Conservation (phyloP, 1,139 yeast species). For the Geotrichum reessii region DNA sequence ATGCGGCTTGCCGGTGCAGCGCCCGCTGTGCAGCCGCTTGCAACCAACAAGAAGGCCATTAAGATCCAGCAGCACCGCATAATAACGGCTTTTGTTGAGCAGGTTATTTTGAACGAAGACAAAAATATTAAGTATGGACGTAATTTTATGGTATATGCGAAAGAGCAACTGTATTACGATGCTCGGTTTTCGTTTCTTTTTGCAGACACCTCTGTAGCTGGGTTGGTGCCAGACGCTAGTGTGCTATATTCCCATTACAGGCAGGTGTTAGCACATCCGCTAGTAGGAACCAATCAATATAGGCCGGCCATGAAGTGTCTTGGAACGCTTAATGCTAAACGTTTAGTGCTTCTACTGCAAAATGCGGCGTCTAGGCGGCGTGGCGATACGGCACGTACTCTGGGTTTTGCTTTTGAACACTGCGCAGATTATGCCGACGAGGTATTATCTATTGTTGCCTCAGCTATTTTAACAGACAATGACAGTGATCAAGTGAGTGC, state of each 20-base stretch:
- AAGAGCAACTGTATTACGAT: background rate
- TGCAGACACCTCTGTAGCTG: background rate
- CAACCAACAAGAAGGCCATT: background rate
- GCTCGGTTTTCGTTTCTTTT: background rate
- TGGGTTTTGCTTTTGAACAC: constrained; percentile 32
- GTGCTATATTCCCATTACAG: background rate
- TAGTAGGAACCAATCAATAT: background rate
- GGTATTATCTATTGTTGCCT: background rate
- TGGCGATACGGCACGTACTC: constrained; percentile 31
- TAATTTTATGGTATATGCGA: background rate
- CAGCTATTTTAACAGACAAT: background rate
- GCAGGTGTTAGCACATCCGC: background rate
- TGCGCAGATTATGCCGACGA: background rate
- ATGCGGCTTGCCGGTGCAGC: background rate
- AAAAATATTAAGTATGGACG: background rate
- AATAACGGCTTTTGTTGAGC: constrained; percentile 7
- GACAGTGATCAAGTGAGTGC: background rate
- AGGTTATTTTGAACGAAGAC: background rate
- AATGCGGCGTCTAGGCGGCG: constrained; percentile 26
- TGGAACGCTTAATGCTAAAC: constrained; percentile 20
- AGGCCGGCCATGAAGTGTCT: constrained; percentile 15
- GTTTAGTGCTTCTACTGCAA: constrained; percentile 26
- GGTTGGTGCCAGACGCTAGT: background rate
- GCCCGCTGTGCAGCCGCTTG: background rate
- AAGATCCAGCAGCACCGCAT: constrained; percentile 1